Evolutionary conservation across 2,329 filamentous ascomycete species (phyloP), one percentile per base, ranked within the genome.

Genomic region (Xenoacremonium recifei): DNA sequence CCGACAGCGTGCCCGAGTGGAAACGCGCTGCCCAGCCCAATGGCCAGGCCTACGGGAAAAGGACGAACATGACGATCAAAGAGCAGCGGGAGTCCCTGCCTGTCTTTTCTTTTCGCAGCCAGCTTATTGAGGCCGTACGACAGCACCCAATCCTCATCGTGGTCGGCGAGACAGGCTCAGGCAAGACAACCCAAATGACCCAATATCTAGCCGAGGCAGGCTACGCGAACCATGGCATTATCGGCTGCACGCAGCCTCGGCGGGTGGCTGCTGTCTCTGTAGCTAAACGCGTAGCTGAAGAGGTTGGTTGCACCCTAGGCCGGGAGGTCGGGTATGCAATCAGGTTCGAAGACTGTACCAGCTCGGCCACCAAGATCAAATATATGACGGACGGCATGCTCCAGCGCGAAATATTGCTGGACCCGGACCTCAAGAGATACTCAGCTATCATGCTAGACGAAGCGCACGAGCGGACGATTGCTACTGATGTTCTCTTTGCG

Each of bases 321-420:
- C 83, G 91, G 42, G 91, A 96, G 63, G 92, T 99, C 49, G 93
- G 93, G 40, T 99, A 99, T 64, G 95, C 88, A 7, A 96, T 99
- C 61, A 89, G 93, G 63, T 99, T 99, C 62, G 93, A 99, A 61
- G 93, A 99, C 67, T 87, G 85, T 62, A 96, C 92, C 0, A 88
- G 85, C 50, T 82, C 89, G 2, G 79, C 84, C 15, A 99, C 93
- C 1, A 89, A 85, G 60, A 96, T 99, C 72, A 97, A 99, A 71
- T 99, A 99, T 70, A 96, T 99, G 92, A 99, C 93, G 13, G 93
- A 99, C 59, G 93, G 93, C 66, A 97, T 97, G 88, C 79, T 99
- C 63, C 84, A 96, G 69, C 81, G 93, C 71, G 93, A 99, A 69
- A 90, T 96, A 62, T 76, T 99, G 37, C 77, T 96, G 53, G 93